Percentiles rank a stretch among this genome's conserved stretches.
Conservation (phyloP, 352 stramenopile species). For the Globisporangium uncinulatum region DNA sequence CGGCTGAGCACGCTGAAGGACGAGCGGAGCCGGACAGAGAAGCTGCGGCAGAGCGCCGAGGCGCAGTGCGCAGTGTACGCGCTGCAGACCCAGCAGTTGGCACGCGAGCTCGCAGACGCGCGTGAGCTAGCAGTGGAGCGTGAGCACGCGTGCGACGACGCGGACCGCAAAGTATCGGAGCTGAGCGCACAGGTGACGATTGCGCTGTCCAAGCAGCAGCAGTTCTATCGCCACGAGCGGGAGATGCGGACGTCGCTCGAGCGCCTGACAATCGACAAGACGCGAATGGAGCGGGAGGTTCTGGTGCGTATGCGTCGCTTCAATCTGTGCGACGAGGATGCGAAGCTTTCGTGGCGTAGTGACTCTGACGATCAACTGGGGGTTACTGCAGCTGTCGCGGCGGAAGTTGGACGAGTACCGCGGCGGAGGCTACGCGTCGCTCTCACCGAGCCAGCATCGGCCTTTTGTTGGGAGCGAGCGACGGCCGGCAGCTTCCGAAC, state of each 20-base stretch:
- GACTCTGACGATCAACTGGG: neutral
- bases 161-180: slow-evolving; percentile 60
- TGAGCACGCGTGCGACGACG: slow-evolving; percentile 61
- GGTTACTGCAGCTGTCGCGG: slow-evolving; percentile 25
- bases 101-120: slow-evolving; percentile 42
- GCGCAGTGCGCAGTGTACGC: slow-evolving; percentile 34
- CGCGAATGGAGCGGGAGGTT: slow-evolving; percentile 56
- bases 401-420: slow-evolving; percentile 64
- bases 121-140: slow-evolving; percentile 53
- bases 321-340: too few species aligned
- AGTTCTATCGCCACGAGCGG: slow-evolving; percentile 65
- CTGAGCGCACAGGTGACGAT: slow-evolving; percentile 59
- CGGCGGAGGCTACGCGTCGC: slow-evolving; percentile 25
- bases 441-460: slow-evolving; percentile 11
- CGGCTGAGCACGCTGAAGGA: slow-evolving; percentile 48
- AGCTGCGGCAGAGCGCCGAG: slow-evolving; percentile 41
- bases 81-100: slow-evolving; percentile 51
- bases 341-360: neutral
- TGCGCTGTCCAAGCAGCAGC: slow-evolving; percentile 69
- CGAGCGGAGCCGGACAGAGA: slow-evolving; percentile 47
- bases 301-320: slow-evolving; percentile 18
- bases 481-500: neutral
- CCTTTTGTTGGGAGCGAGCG: slow-evolving; percentile 3
- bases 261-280: slow-evolving; percentile 53
- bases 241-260: slow-evolving; percentile 57